Conservation (phyloP, 2,329 filamentous ascomycete genomes). For the Diaporthe capsici region DNA sequence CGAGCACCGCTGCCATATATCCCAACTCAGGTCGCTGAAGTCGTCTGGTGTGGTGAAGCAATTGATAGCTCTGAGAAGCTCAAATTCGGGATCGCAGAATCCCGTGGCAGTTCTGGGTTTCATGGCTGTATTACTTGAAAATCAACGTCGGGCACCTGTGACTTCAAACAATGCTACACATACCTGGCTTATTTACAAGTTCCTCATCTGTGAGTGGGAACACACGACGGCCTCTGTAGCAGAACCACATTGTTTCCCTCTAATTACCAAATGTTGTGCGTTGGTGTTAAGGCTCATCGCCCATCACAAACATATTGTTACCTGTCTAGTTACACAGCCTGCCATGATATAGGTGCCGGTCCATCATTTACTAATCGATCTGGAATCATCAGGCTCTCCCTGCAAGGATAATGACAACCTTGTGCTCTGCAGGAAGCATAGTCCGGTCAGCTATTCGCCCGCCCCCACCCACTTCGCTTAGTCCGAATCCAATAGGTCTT, state of each 20-base stretch:
- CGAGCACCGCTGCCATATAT: background rate
- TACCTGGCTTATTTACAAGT: background rate
- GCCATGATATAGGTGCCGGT: background rate
- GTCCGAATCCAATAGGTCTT: too few relatives aligned
- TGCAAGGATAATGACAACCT: background rate
- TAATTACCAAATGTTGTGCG: background rate
- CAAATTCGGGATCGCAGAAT: background rate
- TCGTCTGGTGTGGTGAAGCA: background rate
- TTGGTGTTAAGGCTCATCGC: background rate
- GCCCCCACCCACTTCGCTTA: too few relatives aligned
- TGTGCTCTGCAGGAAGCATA: too few relatives aligned
- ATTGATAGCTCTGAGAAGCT: background rate
- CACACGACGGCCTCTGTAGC: background rate
- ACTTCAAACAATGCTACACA: background rate
- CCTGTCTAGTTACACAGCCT: background rate
- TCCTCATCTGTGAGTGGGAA: background rate
- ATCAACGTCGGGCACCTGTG: too few relatives aligned
- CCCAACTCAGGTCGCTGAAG: background rate
- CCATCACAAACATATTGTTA: background rate
- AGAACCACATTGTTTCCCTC: background rate
- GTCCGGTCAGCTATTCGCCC: too few relatives aligned
- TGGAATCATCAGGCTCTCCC: background rate
- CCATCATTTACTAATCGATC: background rate
- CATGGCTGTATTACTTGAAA: too few relatives aligned
- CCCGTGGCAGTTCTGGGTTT: too few relatives aligned